Conservation (phyloP, 495 filamentous ascomycete species). For the Aspergillus cavernicola region DNA sequence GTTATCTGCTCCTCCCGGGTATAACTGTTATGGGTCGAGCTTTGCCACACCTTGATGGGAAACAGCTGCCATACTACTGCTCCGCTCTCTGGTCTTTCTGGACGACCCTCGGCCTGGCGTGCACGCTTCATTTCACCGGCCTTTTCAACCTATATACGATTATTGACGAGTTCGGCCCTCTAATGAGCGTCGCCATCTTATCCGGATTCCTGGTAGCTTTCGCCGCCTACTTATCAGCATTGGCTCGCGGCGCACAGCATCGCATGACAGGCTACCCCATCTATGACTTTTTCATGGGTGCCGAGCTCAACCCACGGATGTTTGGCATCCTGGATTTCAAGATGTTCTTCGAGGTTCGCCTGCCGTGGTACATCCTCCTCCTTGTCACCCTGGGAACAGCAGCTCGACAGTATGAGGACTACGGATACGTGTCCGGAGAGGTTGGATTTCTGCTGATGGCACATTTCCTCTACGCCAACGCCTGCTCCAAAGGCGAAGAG, state of each 20-base stretch:
- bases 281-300: slow-evolving; percentile 99
- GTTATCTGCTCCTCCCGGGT: slow-evolving; percentile 82
- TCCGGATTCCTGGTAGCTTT: slow-evolving; percentile 78
- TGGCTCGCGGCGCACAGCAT: slow-evolving; percentile 75
- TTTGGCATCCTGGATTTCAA: slow-evolving; percentile 94
- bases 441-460: slow-evolving; percentile 86
- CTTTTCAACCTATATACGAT: slow-evolving; percentile 89
- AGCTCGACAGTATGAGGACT: slow-evolving; percentile 80
- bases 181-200: slow-evolving; percentile 86
- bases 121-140: slow-evolving; percentile 70
- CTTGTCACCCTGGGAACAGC: slow-evolving; percentile 73
- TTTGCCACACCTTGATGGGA: slow-evolving; percentile 72
- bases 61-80: slow-evolving; percentile 90
- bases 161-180: slow-evolving; percentile 90
- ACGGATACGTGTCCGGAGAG: slow-evolving; percentile 90
- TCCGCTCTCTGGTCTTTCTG: slow-evolving; percentile 86
- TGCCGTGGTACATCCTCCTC: slow-evolving; percentile 95
- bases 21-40: slow-evolving; percentile 81
- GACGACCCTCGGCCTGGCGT: slow-evolving; percentile 66
- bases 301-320: slow-evolving; percentile 93
- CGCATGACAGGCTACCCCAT: slow-evolving; percentile 89
- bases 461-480: slow-evolving; percentile 94
- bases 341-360: slow-evolving; percentile 98
- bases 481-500: slow-evolving; percentile 95
- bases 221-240: slow-evolving; percentile 78